Conservation (phyloP, 441 rosid species). For the Mallotus repandus region DNA sequence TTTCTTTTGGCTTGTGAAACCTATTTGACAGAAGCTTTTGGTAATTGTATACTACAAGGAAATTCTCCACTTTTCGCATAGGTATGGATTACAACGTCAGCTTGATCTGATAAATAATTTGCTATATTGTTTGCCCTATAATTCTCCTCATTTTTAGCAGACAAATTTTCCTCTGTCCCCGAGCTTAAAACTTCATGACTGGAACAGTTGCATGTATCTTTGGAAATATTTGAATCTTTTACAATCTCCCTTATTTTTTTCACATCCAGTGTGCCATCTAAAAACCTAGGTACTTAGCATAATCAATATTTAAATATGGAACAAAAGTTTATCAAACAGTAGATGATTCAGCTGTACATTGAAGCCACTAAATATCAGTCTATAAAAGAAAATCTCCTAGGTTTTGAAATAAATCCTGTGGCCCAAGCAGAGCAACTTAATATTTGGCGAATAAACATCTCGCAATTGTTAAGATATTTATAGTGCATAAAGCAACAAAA, state of each 20-base stretch:
- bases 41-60: conserved; percentile 51
- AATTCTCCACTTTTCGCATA: conserved; percentile 46
- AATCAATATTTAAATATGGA: conserved; percentile 20
- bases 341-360: conserved; percentile 2
- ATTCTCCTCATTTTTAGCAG: conserved; percentile 34
- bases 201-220: conserved; percentile 28
- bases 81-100: conserved; percentile 44
- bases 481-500: background rate
- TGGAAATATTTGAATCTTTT: conserved; percentile 33
- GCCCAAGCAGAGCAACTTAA: conserved; percentile 1
- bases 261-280: conserved; percentile 61
- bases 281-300: conserved; percentile 46
- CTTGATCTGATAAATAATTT: conserved; percentile 47
- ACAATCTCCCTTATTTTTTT: conserved; percentile 31
- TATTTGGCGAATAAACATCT: background rate
- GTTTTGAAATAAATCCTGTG: background rate
- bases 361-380: background rate
- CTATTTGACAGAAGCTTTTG: conserved; percentile 68
- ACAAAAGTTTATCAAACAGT: conserved; percentile 2
- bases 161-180: conserved; percentile 25
- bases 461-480: background rate
- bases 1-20: conserved; percentile 64
- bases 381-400: conserved; percentile 3
- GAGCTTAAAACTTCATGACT: conserved; percentile 36
- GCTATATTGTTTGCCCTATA: conserved; percentile 42